These are phyloP conservation scores for Pterocarpus macrocarpus DNA, from an alignment of 306 rosid species.

Conservation along the genomic window DNA sequence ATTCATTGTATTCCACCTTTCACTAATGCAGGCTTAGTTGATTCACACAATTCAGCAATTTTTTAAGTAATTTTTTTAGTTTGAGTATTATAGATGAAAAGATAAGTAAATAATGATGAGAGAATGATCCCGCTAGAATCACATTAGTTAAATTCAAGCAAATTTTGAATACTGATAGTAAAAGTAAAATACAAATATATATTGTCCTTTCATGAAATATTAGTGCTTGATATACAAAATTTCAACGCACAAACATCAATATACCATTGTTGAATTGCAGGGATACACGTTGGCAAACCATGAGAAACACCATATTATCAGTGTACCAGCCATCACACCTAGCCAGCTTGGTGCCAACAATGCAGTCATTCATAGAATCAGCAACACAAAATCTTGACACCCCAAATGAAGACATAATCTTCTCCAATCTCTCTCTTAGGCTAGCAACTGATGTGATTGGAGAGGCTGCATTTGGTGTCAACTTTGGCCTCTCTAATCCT, in stretches of 20 bases:
- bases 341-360: constrained; percentile 77
- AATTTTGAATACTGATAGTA: no score
- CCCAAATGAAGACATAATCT: constrained; percentile 62
- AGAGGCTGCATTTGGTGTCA: constrained; percentile 96
- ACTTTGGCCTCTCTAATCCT: constrained; percentile 77
- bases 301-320: constrained; percentile 85
- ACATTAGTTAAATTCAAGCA: no score
- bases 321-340: constrained; percentile 90
- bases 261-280: constrained; percentile 29
- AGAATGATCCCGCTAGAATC: no score
- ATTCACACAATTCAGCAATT: no score
- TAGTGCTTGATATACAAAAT: constrained; percentile 9
- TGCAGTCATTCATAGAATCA: constrained; percentile 80
- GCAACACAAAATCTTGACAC: constrained; percentile 69
- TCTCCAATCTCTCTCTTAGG: constrained; percentile 80
- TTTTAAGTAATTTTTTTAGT: no score
- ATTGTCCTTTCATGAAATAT: background rate
- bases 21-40: no score
- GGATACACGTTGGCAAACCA: constrained; percentile 80
- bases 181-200: no score
- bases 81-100: no score
- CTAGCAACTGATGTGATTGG: constrained; percentile 89
- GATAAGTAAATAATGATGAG: no score
- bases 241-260: constrained; percentile 16
- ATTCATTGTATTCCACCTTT: no score